These are phyloP conservation scores for Nakataea oryzae DNA, from an alignment of 2,329 filamentous ascomycete species.

Conservation along the genomic window DNA sequence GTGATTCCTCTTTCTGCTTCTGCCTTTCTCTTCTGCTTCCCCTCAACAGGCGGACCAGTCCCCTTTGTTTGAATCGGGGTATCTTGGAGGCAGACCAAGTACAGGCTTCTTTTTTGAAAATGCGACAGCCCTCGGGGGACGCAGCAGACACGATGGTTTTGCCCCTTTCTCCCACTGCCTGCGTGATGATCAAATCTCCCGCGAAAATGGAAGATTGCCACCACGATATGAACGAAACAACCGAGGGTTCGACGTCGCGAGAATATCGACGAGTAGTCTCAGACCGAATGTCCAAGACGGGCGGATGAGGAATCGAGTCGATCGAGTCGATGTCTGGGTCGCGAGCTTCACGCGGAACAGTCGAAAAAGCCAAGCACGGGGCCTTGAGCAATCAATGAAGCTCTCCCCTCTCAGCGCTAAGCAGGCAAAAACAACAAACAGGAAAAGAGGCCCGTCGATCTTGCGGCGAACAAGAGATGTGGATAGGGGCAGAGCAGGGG, in stretches of 20 bases:
- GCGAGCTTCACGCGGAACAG: background rate
- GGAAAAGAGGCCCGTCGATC: background rate
- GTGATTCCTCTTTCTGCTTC: background rate
- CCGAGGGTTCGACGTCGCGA: background rate
- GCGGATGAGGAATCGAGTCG: background rate
- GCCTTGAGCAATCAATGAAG: background rate
- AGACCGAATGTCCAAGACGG: background rate
- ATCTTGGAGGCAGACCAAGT: background rate
- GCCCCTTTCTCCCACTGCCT: background rate
- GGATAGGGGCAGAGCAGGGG: background rate
- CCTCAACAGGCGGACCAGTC: background rate
- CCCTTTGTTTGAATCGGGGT: background rate
- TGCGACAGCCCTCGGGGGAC: background rate
- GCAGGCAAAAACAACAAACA: background rate
- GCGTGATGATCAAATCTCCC: background rate
- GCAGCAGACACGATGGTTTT: background rate
- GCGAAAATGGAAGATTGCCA: background rate
- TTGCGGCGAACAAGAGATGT: background rate
- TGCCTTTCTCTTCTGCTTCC: background rate
- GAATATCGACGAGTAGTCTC: background rate
- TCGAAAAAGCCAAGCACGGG: background rate
- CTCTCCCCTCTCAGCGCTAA: background rate
- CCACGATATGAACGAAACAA: background rate
- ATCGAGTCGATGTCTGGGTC: background rate
- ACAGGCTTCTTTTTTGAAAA: background rate